Conservation (phyloP, 163 green algal species). For the Volvox carteri region DNA sequence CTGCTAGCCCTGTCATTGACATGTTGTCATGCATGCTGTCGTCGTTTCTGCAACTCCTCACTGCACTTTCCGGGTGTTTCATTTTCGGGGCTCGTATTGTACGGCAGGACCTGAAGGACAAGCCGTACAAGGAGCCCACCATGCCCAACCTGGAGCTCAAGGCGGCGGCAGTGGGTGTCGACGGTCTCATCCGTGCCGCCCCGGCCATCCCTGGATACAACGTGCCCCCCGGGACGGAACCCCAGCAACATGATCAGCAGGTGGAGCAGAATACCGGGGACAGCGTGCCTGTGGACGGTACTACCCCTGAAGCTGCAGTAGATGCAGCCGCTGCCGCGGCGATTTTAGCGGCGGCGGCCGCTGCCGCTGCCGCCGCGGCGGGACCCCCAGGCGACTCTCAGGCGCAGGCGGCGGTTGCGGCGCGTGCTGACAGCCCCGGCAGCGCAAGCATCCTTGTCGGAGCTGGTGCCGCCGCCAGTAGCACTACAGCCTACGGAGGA, state of each 20-base stretch:
- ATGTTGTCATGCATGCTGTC: too few relatives aligned
- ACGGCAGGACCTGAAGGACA: slow-evolving; percentile 33
- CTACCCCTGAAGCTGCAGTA: neutral
- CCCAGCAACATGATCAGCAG: neutral
- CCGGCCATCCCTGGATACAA: slow-evolving; percentile 37
- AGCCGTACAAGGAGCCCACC: neutral
- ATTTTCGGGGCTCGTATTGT: too few relatives aligned
- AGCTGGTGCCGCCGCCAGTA: neutral
- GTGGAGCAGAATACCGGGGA: too few relatives aligned
- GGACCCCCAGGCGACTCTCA: too few relatives aligned
- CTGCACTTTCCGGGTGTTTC: neutral
- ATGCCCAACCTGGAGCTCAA: neutral
- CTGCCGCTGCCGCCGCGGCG: slow-evolving; percentile 1
- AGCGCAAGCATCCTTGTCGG: too few relatives aligned
- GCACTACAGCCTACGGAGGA: neutral
- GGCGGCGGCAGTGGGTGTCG: neutral
- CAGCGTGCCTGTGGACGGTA: too few relatives aligned
- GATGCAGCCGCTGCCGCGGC: neutral
- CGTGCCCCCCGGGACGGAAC: neutral
- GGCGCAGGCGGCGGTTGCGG: too few relatives aligned
- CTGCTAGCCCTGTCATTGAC: neutral
- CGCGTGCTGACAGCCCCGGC: too few relatives aligned
- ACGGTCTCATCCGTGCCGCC: neutral
- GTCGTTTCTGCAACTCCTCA: neutral
- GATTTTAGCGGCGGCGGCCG: neutral